A percentile compares a stretch with the other conserved stretches of the same genome.
These are phyloP conservation scores for Puya raimondii DNA, from an alignment of 176 grass and related monocot species.

Conservation along the genomic window DNA sequence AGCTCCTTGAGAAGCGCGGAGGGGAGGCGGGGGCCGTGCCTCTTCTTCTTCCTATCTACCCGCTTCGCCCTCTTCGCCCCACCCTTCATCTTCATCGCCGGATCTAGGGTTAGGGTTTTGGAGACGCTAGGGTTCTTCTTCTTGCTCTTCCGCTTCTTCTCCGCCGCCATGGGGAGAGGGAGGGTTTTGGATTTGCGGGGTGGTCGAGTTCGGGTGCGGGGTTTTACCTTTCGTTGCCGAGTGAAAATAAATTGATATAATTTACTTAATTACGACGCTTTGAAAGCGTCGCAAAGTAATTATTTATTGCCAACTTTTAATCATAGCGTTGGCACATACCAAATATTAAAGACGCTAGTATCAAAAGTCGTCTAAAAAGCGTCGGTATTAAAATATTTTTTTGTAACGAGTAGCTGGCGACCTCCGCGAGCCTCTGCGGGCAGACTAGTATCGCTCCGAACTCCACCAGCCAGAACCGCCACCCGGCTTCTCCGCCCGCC, in stretches of 20 bases:
- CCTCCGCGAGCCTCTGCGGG: conserved; percentile 54
- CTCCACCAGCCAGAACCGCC: conserved; percentile 45
- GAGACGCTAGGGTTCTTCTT: background rate
- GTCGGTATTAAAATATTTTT: too few relatives aligned
- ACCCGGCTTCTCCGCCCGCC: background rate
- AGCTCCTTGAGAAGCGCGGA: conserved; percentile 43
- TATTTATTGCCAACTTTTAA: too few relatives aligned
- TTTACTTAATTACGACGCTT: too few relatives aligned
- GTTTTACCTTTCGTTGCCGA: too few relatives aligned
- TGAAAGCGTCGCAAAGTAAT: too few relatives aligned
- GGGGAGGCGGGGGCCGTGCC: conserved; percentile 44
- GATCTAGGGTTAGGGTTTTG: background rate
- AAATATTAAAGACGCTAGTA: too few relatives aligned
- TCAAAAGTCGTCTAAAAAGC: too few relatives aligned
- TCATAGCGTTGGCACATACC: too few relatives aligned
- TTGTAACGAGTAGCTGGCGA: conserved; percentile 72
- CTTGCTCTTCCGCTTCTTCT: conserved; percentile 10
- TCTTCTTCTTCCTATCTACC: conserved; percentile 13
- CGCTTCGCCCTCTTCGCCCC: conserved; percentile 9
- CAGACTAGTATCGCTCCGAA: conserved; percentile 89
- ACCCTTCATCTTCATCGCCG: background rate
- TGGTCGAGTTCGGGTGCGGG: too few relatives aligned
- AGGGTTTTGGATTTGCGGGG: background rate
- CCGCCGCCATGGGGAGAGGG: conserved; percentile 18
- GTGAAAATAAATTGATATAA: too few relatives aligned